Percentiles rank a stretch among this genome's conserved stretches.
These are phyloP conservation scores for Schizochytrium sp. DNA, from an alignment of 108 stramenopile species.

Conservation along the genomic window DNA sequence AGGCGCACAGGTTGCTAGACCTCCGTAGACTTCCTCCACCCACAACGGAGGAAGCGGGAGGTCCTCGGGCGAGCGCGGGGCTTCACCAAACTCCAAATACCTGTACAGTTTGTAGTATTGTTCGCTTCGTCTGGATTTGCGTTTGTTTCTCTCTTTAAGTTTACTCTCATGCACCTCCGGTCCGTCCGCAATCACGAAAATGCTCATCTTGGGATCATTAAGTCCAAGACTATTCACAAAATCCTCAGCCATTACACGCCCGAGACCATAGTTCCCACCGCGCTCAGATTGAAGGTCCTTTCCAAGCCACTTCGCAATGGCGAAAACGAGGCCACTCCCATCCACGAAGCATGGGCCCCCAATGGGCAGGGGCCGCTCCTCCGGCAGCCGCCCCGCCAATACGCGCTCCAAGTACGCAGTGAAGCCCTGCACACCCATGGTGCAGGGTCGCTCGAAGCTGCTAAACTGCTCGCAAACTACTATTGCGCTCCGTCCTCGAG, in stretches of 20 bases:
- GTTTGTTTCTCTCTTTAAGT: neutral
- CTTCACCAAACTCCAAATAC: neutral
- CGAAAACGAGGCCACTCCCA: constrained; percentile 11
- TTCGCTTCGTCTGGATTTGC: neutral
- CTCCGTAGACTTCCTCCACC: neutral
- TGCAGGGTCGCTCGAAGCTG: too few species aligned
- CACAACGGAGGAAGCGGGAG: neutral
- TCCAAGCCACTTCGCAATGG: neutral
- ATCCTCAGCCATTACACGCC: neutral
- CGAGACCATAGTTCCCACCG: neutral
- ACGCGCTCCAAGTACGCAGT: constrained; percentile 31
- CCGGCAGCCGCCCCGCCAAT: constrained; percentile 23
- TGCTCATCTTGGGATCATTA: too few species aligned
- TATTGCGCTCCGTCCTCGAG: too few species aligned
- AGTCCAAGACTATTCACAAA: neutral
- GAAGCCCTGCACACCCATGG: constrained; percentile 31
- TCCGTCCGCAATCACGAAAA: neutral
- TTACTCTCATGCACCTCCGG: constrained; percentile 2
- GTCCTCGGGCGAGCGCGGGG: neutral
- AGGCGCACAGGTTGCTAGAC: too few species aligned
- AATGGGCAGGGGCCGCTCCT: neutral
- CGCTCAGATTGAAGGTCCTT: constrained; percentile 4
- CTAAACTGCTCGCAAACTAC: too few species aligned
- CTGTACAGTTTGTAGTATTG: neutral
- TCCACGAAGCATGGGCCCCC: constrained; percentile 15